Conservation (phyloP, 192 early-diverging fungal genomes). For the Coemansia sp. region DNA sequence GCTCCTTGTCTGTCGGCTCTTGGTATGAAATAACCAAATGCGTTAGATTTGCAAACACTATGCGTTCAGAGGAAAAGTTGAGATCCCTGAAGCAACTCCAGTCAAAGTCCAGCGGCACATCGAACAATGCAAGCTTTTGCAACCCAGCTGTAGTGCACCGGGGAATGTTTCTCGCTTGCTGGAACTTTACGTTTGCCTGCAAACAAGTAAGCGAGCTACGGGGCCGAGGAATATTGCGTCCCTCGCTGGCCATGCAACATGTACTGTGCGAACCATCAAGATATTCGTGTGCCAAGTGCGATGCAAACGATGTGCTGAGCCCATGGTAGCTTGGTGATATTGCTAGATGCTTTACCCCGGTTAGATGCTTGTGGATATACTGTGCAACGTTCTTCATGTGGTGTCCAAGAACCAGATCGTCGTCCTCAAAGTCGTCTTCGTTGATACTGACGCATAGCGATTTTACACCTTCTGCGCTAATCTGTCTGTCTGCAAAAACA, state of each 20-base stretch:
- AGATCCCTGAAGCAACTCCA: neutral
- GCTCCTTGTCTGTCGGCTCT: neutral
- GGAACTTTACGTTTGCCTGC: neutral
- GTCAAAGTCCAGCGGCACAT: neutral
- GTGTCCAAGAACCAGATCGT: neutral
- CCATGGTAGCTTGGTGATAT: neutral
- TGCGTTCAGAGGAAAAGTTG: neutral
- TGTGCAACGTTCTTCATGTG: neutral
- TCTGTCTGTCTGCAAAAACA: neutral
- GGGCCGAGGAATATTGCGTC: neutral
- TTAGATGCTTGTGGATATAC: neutral
- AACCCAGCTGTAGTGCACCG: neutral
- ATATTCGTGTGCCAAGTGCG: neutral
- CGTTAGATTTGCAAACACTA: neutral
- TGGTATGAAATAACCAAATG: neutral
- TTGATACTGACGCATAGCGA: neutral
- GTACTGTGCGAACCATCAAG: neutral
- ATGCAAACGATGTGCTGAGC: neutral
- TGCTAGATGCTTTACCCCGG: neutral
- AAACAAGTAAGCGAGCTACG: neutral
- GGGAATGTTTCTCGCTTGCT: neutral
- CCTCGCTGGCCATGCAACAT: neutral
- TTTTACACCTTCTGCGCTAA: neutral
- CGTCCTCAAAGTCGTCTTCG: neutral
- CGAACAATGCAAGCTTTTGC: neutral